Evolutionary conservation across 306 rosid genomes (phyloP).

Genomic region (Cicer bijugum): DNA sequence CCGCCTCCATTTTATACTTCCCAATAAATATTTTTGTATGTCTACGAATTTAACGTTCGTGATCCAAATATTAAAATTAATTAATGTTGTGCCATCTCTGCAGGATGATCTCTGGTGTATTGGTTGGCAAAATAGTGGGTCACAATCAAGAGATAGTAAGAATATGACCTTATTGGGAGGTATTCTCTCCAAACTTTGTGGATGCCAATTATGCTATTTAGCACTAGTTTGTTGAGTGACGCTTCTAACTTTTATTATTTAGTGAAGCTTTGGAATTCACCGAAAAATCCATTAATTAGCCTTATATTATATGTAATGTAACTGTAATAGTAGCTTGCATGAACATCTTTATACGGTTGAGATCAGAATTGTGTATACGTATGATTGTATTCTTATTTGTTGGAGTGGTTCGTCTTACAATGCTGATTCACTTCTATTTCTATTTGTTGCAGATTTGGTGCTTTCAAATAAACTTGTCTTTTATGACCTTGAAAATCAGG

Average conservation of each 20-base stretch:
- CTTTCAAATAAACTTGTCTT: constrained; percentile 90
- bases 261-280: constrained; percentile 15
- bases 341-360: constrained; percentile 4
- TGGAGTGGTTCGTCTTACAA: background rate
- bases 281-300: background rate
- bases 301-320: background rate
- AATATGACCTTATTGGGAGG: constrained; percentile 96
- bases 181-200: constrained; percentile 47
- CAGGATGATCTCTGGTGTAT: constrained; percentile 91
- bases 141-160: constrained; percentile 81
- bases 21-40: constrained; percentile 2
- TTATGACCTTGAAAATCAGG: constrained; percentile 87
- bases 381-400: background rate
- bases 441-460: constrained; percentile 77
- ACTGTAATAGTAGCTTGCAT: background rate
- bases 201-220: constrained; percentile 19
- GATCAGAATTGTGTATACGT: background rate
- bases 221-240: constrained; percentile 23
- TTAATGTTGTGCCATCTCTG: constrained; percentile 46
- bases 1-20: constrained; percentile 25
- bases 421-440: constrained; percentile 11
- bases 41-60: constrained; percentile 21
- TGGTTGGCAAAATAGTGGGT: constrained; percentile 98
- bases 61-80: constrained; percentile 26
- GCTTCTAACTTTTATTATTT: constrained; percentile 3